Base-by-base conservation (phyloP, 306 rosid species). In the Cercis canadensis region DNA sequence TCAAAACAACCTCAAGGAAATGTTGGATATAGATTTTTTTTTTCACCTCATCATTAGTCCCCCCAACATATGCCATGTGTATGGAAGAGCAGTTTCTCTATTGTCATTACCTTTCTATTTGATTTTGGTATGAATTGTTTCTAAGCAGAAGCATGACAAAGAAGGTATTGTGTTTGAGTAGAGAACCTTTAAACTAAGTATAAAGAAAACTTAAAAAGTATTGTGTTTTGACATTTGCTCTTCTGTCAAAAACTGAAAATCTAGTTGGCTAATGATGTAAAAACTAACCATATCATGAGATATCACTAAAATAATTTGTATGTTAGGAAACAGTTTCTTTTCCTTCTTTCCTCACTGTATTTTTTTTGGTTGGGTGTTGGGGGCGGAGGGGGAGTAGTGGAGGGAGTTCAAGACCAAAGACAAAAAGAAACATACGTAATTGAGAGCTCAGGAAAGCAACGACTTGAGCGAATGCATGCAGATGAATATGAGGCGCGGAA, bases 371-470 rank as follows among this genome's bases (percentile, higher is more conserved):
- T n/a, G n/a, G n/a, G n/a, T n/a, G n/a, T n/a, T n/a, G n/a, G n/a
- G n/a, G n/a, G n/a, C n/a, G n/a, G n/a, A n/a, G n/a, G n/a, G n/a
- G n/a, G n/a, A n/a, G n/a, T n/a, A n/a, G n/a, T n/a, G n/a, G n/a
- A n/a, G n/a, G n/a, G n/a, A n/a, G n/a, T n/a, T n/a, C n/a, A n/a
- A n/a, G n/a, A n/a, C n/a, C n/a, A n/a, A 34, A 7, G 65, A 33
- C 33, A 77, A 74, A 49, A 62, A 87, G 69, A 56, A 73, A 44
- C 92, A 45, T 81, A 93, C 97, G 94, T 90, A 50, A 90, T 82
- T 57, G 97, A 88, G 77, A 93, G 96, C 74, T 90, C 96, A 11
- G 96, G 86, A 83, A 90, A 87, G 72, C 84, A 85, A 44, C 79
- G 87, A 70, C 97, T 89, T 56, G 90, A 64, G 53, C 94, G 90